Evolutionary conservation across 2,329 filamentous ascomycete species (phyloP), one percentile per base, ranked within the genome.

Genomic region (Tolypocladium nubicola): DNA sequence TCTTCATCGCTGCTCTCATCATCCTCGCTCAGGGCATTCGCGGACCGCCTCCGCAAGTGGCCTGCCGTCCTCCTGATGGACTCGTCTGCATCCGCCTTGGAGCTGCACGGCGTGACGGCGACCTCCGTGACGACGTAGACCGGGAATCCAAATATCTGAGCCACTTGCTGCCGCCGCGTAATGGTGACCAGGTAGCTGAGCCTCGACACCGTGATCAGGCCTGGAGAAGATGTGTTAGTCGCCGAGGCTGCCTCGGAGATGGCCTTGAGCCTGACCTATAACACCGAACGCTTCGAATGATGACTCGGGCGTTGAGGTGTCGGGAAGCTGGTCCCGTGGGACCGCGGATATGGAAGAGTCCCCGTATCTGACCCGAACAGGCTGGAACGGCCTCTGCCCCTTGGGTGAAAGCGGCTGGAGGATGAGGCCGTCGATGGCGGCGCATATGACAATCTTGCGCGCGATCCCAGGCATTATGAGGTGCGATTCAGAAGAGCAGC

Each of bases 111-210:
- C 7, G 96, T 96, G n/a, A 97, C 76, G 8, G 90, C 87, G 38
- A 97, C 89, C 64, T 95, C 90, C 49, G 88, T 94, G 59, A 97
- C 84, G 43, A 90, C 86, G 71, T 95, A 99, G 57, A 97, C 78
- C 0, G 92, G 87, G 57, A 83, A 86, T 7, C 90, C 90, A 62
- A 86, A 85, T 54, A 97, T 85, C 62, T 92, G 87, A 3, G 94
- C 94, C 54, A 97, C 91, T 70, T 96, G 89, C 66, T 95, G 83
- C 52, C 93, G 88, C 58, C 85, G 83, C 26, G 87, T 91, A 65
- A 99, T 95, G 13, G 90, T 87, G 58, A 99, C 82, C 8, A 99
- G 81, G 71, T 93, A 97, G 61, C 85, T 89, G 35, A 86, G 82
- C 41, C 85, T 88, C 26, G 91, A 89, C 59, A 97, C 83, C 40